Base-by-base conservation (phyloP, 257 asterid genomes). In the Avicennia marina region DNA sequence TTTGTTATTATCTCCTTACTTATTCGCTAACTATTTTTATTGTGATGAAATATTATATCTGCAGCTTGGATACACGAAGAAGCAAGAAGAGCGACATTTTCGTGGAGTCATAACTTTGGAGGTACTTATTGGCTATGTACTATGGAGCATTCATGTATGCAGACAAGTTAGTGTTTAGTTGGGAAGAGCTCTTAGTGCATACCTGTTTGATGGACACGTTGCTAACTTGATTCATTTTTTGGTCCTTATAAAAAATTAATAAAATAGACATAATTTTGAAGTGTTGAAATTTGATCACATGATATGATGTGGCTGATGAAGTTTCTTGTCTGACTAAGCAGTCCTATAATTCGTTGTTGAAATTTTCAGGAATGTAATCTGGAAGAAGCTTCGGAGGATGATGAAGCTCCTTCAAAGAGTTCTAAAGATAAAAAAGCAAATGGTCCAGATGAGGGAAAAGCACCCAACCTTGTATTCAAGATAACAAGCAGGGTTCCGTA, bases 21-120 rank as follows among this genome's bases (percentile, higher is more conserved):
- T 36, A 4, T 36, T 12, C 34, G 4, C 34, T 29, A 8, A 29
- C 7, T 4, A 29, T 29, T 4, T 19, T 47, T 2, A 1, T 17
- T 49, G 17, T 12, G 33, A 49, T 49, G 59, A 11, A 33, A 32
- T 29, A 55, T 36, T 32, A 3, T 4, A 1, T 48, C 33, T 82
- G 67, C 89, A 91, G 98, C 95, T 91, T 68, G 98, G 98, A 33
- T 91, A 91, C 78, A 91, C 98, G 36, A 88, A 91, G 75, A 89
- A 86, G 53, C 96, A 85, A 78, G 98, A 91, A 74, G 98, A 91
- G 70, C 79, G 85, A 1, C 95, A 83, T 75, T 91, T 88, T 64
- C 98, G 95, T 66, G 98, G 98, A 56, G 96, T 85, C 52, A 80
- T 91, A 50, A 85, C 85, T 41, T 80, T 91, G 77, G 98, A 91